Conservation (phyloP, 345 rosid species). For the Chamaenerion angustifolium region DNA sequence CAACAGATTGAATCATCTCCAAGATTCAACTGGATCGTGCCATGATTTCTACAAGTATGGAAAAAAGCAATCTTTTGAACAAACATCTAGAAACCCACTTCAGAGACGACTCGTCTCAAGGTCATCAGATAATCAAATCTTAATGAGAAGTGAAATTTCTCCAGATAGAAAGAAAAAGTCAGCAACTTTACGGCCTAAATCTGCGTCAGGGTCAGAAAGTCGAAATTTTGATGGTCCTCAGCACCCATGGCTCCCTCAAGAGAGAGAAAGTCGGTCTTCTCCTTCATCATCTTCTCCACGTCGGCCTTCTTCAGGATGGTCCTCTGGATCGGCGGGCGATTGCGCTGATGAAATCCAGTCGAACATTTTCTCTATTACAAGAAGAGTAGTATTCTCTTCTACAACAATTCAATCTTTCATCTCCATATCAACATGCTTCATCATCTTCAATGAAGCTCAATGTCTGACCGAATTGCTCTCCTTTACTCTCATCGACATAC, state of each 20-base stretch:
- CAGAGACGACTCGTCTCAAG: conserved; percentile 24
- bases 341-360: too few species aligned
- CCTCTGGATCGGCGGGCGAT: too few species aligned
- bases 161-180: conserved; percentile 16
- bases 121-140: conserved; percentile 20
- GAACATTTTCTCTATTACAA: too few species aligned
- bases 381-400: too few species aligned
- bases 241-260: too few species aligned
- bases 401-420: neutral
- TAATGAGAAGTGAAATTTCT: conserved; percentile 15
- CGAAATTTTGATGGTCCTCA: too few species aligned
- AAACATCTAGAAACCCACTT: conserved; percentile 24
- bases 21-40: conserved; percentile 68
- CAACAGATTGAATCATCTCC: conserved; percentile 51
- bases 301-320: too few species aligned
- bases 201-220: too few species aligned
- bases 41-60: conserved; percentile 84
- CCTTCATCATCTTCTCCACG: too few species aligned
- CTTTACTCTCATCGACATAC: conserved; percentile 21
- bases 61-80: conserved; percentile 31
- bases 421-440: conserved; percentile 7
- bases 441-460: conserved; percentile 31
- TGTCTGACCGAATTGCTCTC: conserved; percentile 25
- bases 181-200: neutral
- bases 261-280: too few species aligned